A percentile compares a stretch with the other conserved stretches of the same genome.
Evolutionary conservation across 345 rosid species (phyloP).

Genomic region (Brassica juncea): DNA sequence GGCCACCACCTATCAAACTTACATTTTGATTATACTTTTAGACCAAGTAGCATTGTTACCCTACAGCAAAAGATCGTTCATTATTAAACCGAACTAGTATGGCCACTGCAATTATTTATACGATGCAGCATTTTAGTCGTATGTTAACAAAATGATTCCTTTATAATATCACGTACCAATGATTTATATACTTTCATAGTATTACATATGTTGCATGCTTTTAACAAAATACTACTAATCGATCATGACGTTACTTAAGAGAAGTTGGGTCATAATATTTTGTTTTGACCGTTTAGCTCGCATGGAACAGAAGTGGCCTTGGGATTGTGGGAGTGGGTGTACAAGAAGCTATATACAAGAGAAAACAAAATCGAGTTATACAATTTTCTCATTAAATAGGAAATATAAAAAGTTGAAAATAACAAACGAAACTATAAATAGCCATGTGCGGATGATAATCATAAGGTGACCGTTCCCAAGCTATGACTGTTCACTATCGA

Average conservation of each 20-base stretch:
- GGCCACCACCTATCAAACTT: slow-evolving; percentile 7
- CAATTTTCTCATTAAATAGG: background rate
- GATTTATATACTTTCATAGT: background rate
- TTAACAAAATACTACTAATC: background rate
- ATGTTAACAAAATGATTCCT: background rate
- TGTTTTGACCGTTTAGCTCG: background rate
- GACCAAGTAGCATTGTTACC: slow-evolving; percentile 16
- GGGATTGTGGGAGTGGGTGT: background rate
- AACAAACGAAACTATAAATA: background rate
- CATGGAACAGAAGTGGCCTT: background rate
- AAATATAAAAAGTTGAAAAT: background rate
- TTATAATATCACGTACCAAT: background rate
- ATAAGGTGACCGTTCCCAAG: background rate
- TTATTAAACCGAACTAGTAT: background rate
- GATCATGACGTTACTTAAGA: background rate
- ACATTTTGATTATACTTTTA: slow-evolving; percentile 5
- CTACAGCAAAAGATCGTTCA: background rate
- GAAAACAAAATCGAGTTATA: no score
- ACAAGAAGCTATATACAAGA: background rate
- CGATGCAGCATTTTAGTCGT: background rate
- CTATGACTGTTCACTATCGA: background rate
- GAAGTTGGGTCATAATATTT: background rate
- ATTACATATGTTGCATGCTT: no score
- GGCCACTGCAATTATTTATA: background rate
- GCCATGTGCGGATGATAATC: background rate